These are phyloP conservation scores for Botrytis aclada DNA, from an alignment of 2,329 filamentous ascomycete species.

Conservation along the genomic window DNA sequence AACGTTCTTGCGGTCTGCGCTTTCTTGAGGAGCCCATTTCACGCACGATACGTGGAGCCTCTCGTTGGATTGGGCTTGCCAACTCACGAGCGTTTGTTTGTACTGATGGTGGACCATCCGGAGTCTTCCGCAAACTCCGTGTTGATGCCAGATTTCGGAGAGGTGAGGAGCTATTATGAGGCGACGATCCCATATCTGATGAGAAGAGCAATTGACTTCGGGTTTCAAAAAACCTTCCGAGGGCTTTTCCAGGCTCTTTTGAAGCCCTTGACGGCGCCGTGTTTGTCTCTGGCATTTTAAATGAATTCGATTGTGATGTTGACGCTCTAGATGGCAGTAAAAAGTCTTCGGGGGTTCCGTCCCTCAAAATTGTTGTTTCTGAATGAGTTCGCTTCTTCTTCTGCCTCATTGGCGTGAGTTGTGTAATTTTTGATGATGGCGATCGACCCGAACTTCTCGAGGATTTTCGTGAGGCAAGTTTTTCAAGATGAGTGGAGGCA, in stretches of 20 bases:
- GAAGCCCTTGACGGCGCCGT: background rate
- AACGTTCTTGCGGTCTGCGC: background rate
- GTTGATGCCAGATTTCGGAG: background rate
- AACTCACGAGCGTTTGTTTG: background rate
- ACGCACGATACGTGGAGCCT: background rate
- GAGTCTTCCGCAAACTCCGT: background rate
- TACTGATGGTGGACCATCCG: background rate
- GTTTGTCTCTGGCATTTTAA: background rate
- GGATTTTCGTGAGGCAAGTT: background rate
- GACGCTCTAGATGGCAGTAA: background rate
- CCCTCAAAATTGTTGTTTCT: too few species aligned
- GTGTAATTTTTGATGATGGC: background rate
- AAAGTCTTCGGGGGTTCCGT: background rate
- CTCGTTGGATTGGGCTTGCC: background rate
- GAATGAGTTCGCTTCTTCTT: background rate
- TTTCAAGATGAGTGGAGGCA: background rate
- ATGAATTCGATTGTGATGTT: background rate
- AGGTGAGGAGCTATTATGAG: background rate
- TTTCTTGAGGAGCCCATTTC: background rate
- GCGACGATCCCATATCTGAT: background rate
- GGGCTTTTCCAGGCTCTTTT: background rate
- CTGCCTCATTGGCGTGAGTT: background rate
- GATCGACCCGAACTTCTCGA: background rate
- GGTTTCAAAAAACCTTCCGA: conserved; percentile 18
- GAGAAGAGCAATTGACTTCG: conserved; percentile 5